Base-by-base conservation (phyloP, 176 grass and related monocot genomes). In the Eleusine coracana region DNA sequence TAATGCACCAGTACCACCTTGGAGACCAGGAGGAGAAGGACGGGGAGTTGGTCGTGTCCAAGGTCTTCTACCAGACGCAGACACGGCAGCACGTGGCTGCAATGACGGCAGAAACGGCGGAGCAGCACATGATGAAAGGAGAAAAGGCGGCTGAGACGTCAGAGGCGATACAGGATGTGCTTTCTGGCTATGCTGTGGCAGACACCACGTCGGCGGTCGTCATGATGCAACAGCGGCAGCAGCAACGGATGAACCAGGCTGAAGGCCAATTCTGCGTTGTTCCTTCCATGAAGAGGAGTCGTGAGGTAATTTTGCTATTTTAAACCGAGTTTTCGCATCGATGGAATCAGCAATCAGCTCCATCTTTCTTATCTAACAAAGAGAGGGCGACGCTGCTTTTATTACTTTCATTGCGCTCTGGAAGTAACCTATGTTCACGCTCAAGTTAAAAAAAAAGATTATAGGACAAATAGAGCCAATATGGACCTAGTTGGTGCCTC, bases 1-100 rank as follows among this genome's bases (percentile, higher is more conserved):
- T 98, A 67, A 98, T 95, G 83, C 96, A 98, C 73, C 92, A 98
- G 62, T 98, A 98, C 87, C 96, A 98, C 79, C 89, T 98, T 0
- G 96, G 96, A 7, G 82, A 89, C 41, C 65, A 98, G 58, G 96
- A 98, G 44, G 96, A 98, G 80, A 91, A 91, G 68, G 89, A 98
- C 12, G 92, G 96, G 21, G 89, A 95, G 70, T 68, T 98, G 40
- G 89, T 98, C 31, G 89, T 95, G 59, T 98, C 89, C 4, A 98
- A 98, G 79, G 83, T 98, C 40, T 95, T 98, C 78, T 98, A 95
- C 79, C 92, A 98, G 83, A 95, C 85, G 14, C 90, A 91, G 29
- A 79, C 89, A 2, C 77, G 94, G 52, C 90, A 92, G 82, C 86
- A 72, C 51, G 11, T 13, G 25, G 60, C 25, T 2, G 20, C 74